Conservation (phyloP, 2,329 filamentous ascomycete genomes). For the Penicillium janthinellum region DNA sequence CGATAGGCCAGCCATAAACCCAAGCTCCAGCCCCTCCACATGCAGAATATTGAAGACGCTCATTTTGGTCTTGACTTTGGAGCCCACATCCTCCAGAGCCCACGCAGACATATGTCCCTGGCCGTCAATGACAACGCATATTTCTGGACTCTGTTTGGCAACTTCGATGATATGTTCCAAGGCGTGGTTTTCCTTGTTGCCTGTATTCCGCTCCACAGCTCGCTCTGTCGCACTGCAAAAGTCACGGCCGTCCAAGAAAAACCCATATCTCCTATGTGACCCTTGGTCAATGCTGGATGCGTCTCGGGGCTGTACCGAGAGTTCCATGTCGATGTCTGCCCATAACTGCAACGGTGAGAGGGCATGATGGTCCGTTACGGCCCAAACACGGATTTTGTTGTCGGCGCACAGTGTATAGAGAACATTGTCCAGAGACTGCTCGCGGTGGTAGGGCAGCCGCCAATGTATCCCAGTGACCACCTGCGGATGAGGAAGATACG, state of each 20-base stretch:
- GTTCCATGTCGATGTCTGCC: constrained; percentile 74
- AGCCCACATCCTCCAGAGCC: constrained; percentile 84
- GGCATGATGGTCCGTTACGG: constrained; percentile 70
- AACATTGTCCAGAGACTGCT: constrained; percentile 80
- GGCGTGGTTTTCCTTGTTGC: constrained; percentile 66
- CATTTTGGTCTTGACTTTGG: constrained; percentile 64
- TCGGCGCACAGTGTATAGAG: constrained; percentile 89
- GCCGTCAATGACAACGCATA: constrained; percentile 84
- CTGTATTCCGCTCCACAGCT: constrained; percentile 66
- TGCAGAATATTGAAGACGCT: constrained; percentile 86
- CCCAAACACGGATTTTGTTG: constrained; percentile 80
- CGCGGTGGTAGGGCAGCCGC: constrained; percentile 74
- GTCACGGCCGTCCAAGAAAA: constrained; percentile 80
- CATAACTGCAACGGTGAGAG: constrained; percentile 76
- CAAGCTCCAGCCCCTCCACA: constrained; percentile 60
- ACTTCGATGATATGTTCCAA: constrained; percentile 84
- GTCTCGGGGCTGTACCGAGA: constrained; percentile 65
- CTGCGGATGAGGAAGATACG: constrained; percentile 82
- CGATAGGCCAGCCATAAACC: constrained; percentile 36
- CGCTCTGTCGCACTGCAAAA: constrained; percentile 76
- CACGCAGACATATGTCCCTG: constrained; percentile 85
- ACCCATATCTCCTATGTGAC: constrained; percentile 63
- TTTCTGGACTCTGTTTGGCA: constrained; percentile 80
- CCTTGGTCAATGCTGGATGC: constrained; percentile 43
- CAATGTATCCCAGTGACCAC: constrained; percentile 83